Evolutionary conservation across 1,284 basidiomycete species (phyloP), one percentile per base, ranked within the genome.

Genomic region (Mycena sp.): DNA sequence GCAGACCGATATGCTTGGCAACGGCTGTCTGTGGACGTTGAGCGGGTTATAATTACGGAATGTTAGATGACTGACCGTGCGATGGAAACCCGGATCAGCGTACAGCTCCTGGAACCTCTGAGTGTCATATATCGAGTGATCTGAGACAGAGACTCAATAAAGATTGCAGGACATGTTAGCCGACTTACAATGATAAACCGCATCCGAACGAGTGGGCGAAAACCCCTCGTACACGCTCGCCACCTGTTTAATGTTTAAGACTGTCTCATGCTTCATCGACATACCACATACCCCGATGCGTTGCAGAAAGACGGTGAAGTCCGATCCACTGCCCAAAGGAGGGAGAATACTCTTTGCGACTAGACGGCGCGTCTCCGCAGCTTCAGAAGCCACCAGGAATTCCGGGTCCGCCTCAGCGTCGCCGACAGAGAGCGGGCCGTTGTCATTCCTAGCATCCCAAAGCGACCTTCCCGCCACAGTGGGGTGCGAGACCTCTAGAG

Each of bases 101-200:
- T 87, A 94, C 40, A 80, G 77, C 69, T 91, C 87, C 75, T 92
- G 89, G 89, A 89, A 96, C 56, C 80, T 78, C 70, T 89, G 86
- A 28, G 83, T 86, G 74, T 96, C 94, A 74, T 92, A 96, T 65
- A 94, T 86, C n/a, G 89, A 91, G 71, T 91, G 89, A 71, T 93
- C n/a, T n/a, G n/a, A n/a, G n/a, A n/a, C n/a, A n/a, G n/a, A n/a
- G n/a, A n/a, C n/a, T n/a, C n/a, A n/a, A n/a, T n/a, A n/a, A n/a
- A n/a, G n/a, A n/a, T n/a, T n/a, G n/a, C n/a, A n/a, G n/a, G n/a
- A n/a, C n/a, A n/a, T n/a, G n/a, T n/a, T n/a, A n/a, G n/a, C n/a
- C n/a, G n/a, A n/a, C n/a, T n/a, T n/a, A n/a, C n/a, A 93, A 73
- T 94, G 92, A 71, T 93, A 93, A 6, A 86, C 83, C 1, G 93